Conservation (phyloP, 2,329 filamentous ascomycete species). For the Calonectria naviculata region DNA sequence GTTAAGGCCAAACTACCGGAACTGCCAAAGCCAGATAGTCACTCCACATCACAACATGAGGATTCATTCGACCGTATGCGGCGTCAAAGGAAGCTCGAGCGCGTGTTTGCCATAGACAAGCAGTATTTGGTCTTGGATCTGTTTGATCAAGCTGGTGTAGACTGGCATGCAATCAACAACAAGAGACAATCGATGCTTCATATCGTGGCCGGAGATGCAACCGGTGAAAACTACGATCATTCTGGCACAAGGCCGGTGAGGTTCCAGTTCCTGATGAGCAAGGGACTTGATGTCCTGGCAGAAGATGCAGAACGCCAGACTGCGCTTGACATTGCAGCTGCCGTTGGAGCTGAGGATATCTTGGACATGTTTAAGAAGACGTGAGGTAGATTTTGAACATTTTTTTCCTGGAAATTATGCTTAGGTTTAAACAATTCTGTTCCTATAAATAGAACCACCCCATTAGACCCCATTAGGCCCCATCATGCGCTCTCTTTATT, state of each 20-base stretch:
- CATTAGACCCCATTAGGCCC: too few relatives aligned
- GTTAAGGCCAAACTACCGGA: background rate
- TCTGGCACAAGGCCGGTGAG: constrained; percentile 35
- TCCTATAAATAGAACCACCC: too few relatives aligned
- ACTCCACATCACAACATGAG: too few relatives aligned
- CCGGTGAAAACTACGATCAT: constrained; percentile 36
- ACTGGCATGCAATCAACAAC: background rate
- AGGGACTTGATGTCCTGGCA: constrained; percentile 42
- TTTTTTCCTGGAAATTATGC: too few relatives aligned
- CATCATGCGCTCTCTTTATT: too few relatives aligned
- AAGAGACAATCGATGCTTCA: background rate
- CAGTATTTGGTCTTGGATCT: background rate
- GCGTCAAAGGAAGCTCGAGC: background rate
- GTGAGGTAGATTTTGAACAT: background rate
- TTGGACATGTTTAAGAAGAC: constrained; percentile 44
- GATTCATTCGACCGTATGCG: too few relatives aligned
- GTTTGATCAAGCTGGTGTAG: background rate
- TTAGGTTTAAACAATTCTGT: too few relatives aligned
- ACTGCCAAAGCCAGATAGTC: background rate
- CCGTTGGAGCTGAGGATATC: constrained; percentile 37
- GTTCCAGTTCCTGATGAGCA: constrained; percentile 39
- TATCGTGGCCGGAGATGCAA: constrained; percentile 33
- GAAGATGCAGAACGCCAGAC: constrained; percentile 44
- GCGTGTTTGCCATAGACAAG: background rate
- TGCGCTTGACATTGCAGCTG: constrained; percentile 48